Evolutionary conservation across 2,329 filamentous ascomycete genomes (phyloP), one percentile per base, ranked within the genome.

Genomic region (Penicillium sp.): DNA sequence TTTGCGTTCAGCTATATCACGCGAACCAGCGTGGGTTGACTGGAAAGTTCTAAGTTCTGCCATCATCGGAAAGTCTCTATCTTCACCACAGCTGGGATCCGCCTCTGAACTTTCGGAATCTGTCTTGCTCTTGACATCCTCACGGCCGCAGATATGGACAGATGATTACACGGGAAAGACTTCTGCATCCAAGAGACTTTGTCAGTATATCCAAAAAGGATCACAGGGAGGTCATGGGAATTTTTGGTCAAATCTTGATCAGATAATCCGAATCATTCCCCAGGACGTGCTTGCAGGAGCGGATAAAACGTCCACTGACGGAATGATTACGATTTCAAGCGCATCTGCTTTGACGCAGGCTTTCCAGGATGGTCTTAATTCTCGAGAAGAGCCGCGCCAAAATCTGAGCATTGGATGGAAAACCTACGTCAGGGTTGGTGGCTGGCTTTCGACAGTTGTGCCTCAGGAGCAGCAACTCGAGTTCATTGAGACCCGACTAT

Each of bases 121-220:
- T 1, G 75, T 98, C 53, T 81, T 86, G 10, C 80, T 82, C 11
- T 77, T 97, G 57, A 94, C 93, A 0, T 78, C 80, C 33, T 74
- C 75, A 13, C 83, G 88, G 52, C 88, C 92, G 0, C 83, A 87
- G 16, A 81, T 93, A 10, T 99, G 95, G 95, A 89, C 87, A 1
- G 81, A 82, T 5, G 80, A 85, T 57, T 88, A 88, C 73, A 81
- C 77, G 30, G 83, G 81, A 51, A 88, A 87, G 72, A 84, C 83
- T 33, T 72, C 83, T 7, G 84, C 75, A 60, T 82, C 77, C 62
- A 85, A 81, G 61, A 78, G 89, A 25, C 76, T 99, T 4, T 84
- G 85, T 53, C 81, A 87, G 8, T 95, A 96, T 67, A 80, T 98
- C 6, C 88, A 90, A 63, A 91, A 88, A 69, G 94, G 95, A 2